These are phyloP conservation scores for Verticillium klebahnii DNA, from an alignment of 2,329 filamentous ascomycete species.

Conservation along the genomic window DNA sequence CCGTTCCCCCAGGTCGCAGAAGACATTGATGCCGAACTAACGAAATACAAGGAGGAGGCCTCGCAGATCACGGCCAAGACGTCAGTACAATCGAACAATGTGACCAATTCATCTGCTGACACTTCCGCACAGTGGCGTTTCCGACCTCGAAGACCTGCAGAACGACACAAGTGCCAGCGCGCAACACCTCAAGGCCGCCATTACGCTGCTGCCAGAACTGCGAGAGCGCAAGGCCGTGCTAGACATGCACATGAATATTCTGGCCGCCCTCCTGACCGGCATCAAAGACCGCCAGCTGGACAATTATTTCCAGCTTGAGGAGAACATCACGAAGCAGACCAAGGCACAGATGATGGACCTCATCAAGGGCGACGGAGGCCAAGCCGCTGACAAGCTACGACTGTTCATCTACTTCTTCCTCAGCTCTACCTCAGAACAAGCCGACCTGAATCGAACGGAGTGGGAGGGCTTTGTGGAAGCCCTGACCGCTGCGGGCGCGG, in stretches of 20 bases:
- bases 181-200: constrained; percentile 92
- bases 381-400: constrained; percentile 83
- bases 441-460: constrained; percentile 78
- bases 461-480: constrained; percentile 84
- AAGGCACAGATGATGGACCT: constrained; percentile 86
- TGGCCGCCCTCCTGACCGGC: constrained; percentile 49
- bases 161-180: constrained; percentile 86
- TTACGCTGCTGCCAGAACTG: constrained; percentile 86
- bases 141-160: constrained; percentile 86
- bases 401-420: constrained; percentile 97
- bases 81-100: not conserved
- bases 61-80: constrained; percentile 94
- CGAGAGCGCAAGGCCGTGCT: constrained; percentile 87
- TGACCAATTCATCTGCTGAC: not conserved
- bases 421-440: constrained; percentile 71
- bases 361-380: constrained; percentile 71
- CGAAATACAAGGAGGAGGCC: constrained; percentile 92
- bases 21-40: constrained; percentile 90
- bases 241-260: constrained; percentile 97
- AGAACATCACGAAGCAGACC: constrained; percentile 85
- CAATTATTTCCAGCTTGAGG: constrained; percentile 93
- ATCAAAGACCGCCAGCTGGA: constrained; percentile 96
- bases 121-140: constrained; percentile 54
- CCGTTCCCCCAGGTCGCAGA: constrained; percentile 96
- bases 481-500: constrained; percentile 68